Evolutionary conservation across 768 basidiomycete genomes (phyloP).

Genomic region (Tulasnella sp.): DNA sequence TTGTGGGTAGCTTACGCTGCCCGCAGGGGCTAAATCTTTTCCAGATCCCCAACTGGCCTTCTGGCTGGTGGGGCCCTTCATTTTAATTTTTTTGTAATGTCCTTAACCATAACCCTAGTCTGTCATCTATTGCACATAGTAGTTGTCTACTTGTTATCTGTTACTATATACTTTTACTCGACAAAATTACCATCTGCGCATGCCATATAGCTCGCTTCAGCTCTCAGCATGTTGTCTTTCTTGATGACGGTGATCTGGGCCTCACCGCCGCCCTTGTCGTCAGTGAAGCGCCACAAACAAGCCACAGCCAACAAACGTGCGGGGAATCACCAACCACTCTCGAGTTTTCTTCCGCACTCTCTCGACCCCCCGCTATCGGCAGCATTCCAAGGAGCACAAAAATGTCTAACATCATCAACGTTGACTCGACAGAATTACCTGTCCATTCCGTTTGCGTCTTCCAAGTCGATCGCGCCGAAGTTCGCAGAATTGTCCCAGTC

Average conservation of each 20-base stretch:
- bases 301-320: background rate
- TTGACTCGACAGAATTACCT: conserved; percentile 8
- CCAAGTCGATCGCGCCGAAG: conserved; percentile 12
- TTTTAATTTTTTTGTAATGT: background rate
- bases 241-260: too few species aligned
- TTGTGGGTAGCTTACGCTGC: conserved; percentile 7
- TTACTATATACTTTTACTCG: background rate
- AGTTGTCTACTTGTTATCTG: background rate
- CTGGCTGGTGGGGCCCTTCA: conserved; percentile 12
- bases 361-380: background rate
- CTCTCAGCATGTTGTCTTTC: too few species aligned
- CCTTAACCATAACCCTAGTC: conserved; percentile 10
- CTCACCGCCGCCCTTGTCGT: too few species aligned
- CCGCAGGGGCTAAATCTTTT: conserved; percentile 13
- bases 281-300: background rate
- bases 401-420: conserved; percentile 10
- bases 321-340: background rate
- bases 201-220: too few species aligned
- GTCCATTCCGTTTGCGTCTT: conserved; percentile 13
- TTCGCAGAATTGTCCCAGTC: background rate
- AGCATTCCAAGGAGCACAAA: background rate
- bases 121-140: background rate
- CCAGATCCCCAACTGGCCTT: conserved; percentile 13
- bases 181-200: too few species aligned
- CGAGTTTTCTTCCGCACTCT: background rate